Conservation (phyloP, 148 eudicot species). For the Oxyria digyna region DNA sequence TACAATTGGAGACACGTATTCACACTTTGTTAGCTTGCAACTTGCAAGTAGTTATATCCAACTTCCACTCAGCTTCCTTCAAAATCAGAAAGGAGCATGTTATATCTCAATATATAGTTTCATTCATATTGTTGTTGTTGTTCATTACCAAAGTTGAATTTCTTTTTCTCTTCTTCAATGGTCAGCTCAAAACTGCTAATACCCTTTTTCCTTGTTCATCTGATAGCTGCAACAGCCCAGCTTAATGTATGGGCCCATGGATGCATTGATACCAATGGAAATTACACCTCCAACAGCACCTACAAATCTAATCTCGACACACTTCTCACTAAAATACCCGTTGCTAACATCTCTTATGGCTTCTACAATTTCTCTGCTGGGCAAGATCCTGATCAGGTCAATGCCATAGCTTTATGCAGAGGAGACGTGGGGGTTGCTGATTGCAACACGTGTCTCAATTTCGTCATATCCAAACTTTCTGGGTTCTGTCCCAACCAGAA, state of each 20-base stretch:
- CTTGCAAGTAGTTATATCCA: too few species aligned
- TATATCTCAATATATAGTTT: too few species aligned
- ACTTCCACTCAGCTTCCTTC: too few species aligned
- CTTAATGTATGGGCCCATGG: neutral
- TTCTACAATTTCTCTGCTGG: constrained; percentile 26
- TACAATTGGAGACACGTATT: too few species aligned
- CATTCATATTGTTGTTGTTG: too few species aligned
- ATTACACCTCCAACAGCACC: constrained; percentile 22
- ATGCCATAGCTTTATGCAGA: constrained; percentile 20
- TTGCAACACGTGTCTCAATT: constrained; percentile 14
- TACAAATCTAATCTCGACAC: constrained; percentile 13
- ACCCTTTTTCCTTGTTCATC: neutral
- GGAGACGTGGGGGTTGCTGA: constrained; percentile 2
- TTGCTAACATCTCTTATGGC: constrained; percentile 23
- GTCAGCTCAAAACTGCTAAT: neutral
- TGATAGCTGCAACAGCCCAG: constrained; percentile 4
- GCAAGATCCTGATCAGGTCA: constrained; percentile 13
- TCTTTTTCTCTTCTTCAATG: neutral
- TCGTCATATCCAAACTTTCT: neutral
- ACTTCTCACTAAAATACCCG: constrained; percentile 9
- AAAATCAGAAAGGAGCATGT: too few species aligned
- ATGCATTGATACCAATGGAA: neutral
- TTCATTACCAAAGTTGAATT: too few species aligned
- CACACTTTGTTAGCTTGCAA: too few species aligned
- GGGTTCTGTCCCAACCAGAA: constrained; percentile 11